A percentile compares a stretch with the other conserved stretches of the same genome.
phyloP scores from a whole-genome alignment of 75 land plant genomes.

The Cryptomeria japonica region DNA sequence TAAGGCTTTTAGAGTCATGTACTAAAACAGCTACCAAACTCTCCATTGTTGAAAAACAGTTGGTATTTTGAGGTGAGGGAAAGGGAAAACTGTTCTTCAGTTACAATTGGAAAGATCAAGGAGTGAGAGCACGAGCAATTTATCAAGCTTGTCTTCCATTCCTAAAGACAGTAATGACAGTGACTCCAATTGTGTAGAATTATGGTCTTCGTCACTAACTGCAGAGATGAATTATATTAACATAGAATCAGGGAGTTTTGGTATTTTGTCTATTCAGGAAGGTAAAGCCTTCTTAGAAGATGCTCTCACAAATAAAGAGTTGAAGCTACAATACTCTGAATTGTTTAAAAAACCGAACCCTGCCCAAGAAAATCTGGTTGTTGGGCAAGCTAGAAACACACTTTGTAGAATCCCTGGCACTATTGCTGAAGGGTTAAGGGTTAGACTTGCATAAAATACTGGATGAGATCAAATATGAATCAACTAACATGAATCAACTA shows the following conservation, averaged over 20 bases:
- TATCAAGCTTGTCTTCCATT: conserved; percentile 13
- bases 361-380: no score
- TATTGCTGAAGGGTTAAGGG: no score
- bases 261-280: neutral
- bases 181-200: conserved; percentile 36
- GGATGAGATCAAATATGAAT: no score
- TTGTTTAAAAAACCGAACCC: neutral
- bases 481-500: no score
- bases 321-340: conserved; percentile 28
- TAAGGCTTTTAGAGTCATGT: conserved; percentile 47
- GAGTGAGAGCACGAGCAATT: conserved; percentile 26
- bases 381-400: no score
- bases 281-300: conserved; percentile 14
- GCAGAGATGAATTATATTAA: conserved; percentile 54
- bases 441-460: no score
- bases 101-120: conserved; percentile 25
- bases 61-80: conserved; percentile 18
- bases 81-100: conserved; percentile 13
- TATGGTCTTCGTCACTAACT: conserved; percentile 55
- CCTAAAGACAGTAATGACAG: conserved; percentile 21
- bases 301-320: conserved; percentile 11
- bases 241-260: conserved; percentile 15
- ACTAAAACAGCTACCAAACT: conserved; percentile 81
- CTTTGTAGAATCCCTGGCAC: no score
- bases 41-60: conserved; percentile 50